phyloP scores from a whole-genome alignment of 768 basidiomycete genomes.

The Hygrophorus pudorinus region DNA sequence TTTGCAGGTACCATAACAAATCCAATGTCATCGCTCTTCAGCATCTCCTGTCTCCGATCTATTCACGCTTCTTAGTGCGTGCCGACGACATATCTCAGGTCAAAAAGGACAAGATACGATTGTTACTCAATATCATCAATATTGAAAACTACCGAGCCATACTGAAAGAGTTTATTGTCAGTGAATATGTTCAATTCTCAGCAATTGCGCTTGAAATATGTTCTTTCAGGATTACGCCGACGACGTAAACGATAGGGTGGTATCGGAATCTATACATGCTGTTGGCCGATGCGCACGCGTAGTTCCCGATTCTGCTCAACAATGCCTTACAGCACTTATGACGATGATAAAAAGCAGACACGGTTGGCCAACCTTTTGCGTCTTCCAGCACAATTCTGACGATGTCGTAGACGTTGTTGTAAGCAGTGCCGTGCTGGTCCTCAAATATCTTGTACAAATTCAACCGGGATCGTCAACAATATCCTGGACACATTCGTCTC shows the following conservation, averaged over 20 bases:
- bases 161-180: constrained; percentile 77
- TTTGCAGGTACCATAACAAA: not conserved
- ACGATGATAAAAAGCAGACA: constrained; percentile 67
- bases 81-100: constrained; percentile 54
- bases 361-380: constrained; percentile 36
- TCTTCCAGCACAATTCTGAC: not conserved
- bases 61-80: constrained; percentile 60
- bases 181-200: constrained; percentile 17
- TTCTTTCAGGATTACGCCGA: constrained; percentile 63
- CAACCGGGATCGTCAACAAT: constrained; percentile 33
- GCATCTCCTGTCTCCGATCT: constrained; percentile 55
- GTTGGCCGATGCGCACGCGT: constrained; percentile 66
- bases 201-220: not conserved
- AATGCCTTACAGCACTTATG: constrained; percentile 71
- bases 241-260: constrained; percentile 64
- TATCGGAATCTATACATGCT: constrained; percentile 63
- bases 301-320: constrained; percentile 58
- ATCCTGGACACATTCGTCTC: constrained; percentile 17
- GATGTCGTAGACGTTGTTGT: constrained; percentile 54
- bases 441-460: constrained; percentile 75
- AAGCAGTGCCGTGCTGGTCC: constrained; percentile 71
- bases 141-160: constrained; percentile 60
- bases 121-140: constrained; percentile 59
- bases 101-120: constrained; percentile 66
- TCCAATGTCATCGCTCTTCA: constrained; percentile 16